Evolutionary conservation across 2,329 filamentous ascomycete species (phyloP).

Genomic region (Mariannaea sp.): DNA sequence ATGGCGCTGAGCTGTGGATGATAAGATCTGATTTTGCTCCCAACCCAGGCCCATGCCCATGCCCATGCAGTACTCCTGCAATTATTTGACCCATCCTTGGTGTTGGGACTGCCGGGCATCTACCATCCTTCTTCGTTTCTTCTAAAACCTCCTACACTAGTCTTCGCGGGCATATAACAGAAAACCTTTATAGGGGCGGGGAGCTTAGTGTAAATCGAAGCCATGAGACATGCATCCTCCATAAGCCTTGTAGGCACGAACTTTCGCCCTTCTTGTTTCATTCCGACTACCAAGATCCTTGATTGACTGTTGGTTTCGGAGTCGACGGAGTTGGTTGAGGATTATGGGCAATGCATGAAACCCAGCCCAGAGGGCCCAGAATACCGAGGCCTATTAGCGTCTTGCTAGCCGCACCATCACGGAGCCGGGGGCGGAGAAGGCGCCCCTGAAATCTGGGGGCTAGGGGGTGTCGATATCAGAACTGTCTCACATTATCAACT

Average conservation of each 20-base stretch:
- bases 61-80: constrained; percentile 21
- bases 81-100: constrained; percentile 16
- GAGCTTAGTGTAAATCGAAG: too few species aligned
- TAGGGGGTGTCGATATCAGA: constrained; percentile 24
- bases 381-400: constrained; percentile 14
- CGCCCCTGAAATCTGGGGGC: constrained; percentile 38
- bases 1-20: constrained; percentile 13
- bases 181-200: too few species aligned
- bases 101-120: constrained; percentile 7
- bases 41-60: constrained; percentile 19
- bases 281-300: neutral
- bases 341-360: constrained; percentile 23
- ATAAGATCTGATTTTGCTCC: constrained; percentile 22
- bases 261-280: neutral
- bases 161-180: neutral
- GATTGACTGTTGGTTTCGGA: constrained; percentile 7
- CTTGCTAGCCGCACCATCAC: constrained; percentile 17
- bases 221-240: neutral
- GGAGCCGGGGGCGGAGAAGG: constrained; percentile 23
- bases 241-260: neutral
- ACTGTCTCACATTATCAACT: constrained; percentile 15
- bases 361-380: constrained; percentile 20
- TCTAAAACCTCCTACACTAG: constrained; percentile 16
- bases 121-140: constrained; percentile 12
- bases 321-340: constrained; percentile 15